Percentiles rank a stretch among this genome's conserved stretches.
Conservation (phyloP, 2,329 filamentous ascomycete species). For the Phaeophleospora eucalypticola region DNA sequence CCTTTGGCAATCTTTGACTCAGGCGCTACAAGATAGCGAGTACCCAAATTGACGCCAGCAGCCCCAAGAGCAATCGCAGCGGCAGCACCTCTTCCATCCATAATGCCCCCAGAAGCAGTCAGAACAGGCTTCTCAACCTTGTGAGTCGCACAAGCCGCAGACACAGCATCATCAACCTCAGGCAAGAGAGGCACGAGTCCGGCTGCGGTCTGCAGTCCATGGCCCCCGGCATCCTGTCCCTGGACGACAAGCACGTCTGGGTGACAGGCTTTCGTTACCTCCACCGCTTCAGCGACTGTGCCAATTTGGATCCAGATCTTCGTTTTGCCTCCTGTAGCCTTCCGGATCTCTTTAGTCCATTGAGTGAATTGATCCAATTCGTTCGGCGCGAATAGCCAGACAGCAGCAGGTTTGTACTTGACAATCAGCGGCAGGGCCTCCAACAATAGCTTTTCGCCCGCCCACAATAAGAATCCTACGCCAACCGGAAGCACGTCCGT, state of each 20-base stretch:
- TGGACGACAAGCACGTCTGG: conserved; percentile 60
- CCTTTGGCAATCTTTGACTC: conserved; percentile 47
- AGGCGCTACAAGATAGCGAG: conserved; percentile 54
- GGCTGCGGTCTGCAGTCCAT: conserved; percentile 54
- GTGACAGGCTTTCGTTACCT: conserved; percentile 44
- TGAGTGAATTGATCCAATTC: conserved; percentile 35
- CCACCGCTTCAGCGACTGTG: conserved; percentile 53
- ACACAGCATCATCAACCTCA: conserved; percentile 51
- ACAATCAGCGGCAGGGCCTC: conserved; percentile 49
- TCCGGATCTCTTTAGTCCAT: conserved; percentile 32
- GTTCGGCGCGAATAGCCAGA: conserved; percentile 64
- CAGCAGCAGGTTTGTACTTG: conserved; percentile 50
- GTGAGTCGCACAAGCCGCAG: conserved; percentile 17
- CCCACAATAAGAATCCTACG: conserved; percentile 60
- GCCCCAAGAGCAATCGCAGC: conserved; percentile 54
- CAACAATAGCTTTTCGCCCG: conserved; percentile 38
- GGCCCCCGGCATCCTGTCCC: conserved; percentile 61
- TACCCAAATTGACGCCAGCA: conserved; percentile 57
- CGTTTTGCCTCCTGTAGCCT: conserved; percentile 34
- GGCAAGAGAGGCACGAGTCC: conserved; percentile 56
- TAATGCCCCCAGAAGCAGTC: conserved; percentile 59
- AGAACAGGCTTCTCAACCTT: conserved; percentile 34
- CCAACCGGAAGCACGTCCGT: conserved; percentile 47
- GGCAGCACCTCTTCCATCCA: conserved; percentile 52
- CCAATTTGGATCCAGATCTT: conserved; percentile 60